Conservation (phyloP, 306 rosid genomes). For the peach (Prunus persica) region Prunus_persica_NCBIv2 NC_034009.1:36399001-36399500, state of each 20-base stretch:
- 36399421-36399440: background rate
- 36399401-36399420: background rate
- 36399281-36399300: constrained; percentile 53
- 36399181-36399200: constrained; percentile 35
- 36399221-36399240: background rate
- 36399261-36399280: constrained; percentile 5
- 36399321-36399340: constrained; percentile 61
- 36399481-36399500: constrained; percentile 72
- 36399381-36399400: background rate
- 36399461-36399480: constrained; percentile 55
- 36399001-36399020: constrained; percentile 17
- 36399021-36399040: constrained; percentile 59
- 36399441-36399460: background rate
- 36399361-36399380: constrained; percentile 42
- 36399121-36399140: constrained; percentile 54
- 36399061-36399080: constrained; percentile 33
- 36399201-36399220: constrained; percentile 7
- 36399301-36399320: constrained; percentile 85
- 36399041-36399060: constrained; percentile 27
- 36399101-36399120: constrained; percentile 73
- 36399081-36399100: constrained; percentile 65
- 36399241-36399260: background rate
- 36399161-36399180: constrained; percentile 87
- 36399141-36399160: constrained; percentile 57
- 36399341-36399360: constrained; percentile 94